Base-by-base conservation (phyloP, 1,139 yeast species). In the Suhomyces anneliseae region DNA sequence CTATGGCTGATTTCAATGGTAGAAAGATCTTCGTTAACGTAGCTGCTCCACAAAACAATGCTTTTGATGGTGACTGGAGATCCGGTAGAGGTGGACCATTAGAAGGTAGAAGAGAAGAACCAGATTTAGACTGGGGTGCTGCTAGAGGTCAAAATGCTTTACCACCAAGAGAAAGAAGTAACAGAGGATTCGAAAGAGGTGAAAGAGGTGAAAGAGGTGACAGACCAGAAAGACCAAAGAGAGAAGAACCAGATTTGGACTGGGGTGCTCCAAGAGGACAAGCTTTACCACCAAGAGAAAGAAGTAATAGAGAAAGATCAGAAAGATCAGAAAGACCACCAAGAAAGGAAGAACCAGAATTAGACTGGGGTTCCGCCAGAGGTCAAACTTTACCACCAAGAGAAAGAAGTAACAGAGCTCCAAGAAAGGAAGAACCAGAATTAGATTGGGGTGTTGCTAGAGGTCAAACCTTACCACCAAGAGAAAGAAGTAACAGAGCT, bases 11-110 rank as follows among this genome's bases (percentile, higher is more conserved):
- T 53, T 75, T 89, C 60, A 79, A 79, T 50, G 95, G 90, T 47
- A 85, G 96, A 72, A 82, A 83, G 59, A 81, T 90, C 53, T 88
- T 82, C 56, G 89, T 95, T 47, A 82, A 84, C 56, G 98, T 93
- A 49, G 97, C 98, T 44, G 97, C 95, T 49, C 95, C 95, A 52
- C 85, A 81, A 58, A 83, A 75, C 58, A 78, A 71, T 45, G 79
- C 75, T 41, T 71, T 72, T 47, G 79, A 74, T 46, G 66, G 72
- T 56, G 78, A 73, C 62, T 74, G 79, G 79, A 69, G 73, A 61
- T 60, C 70, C 12, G 60, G 68, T 46, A 68, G 83, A 68, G 61
- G 74, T 48, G 62, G 66, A 32, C 77, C 78, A 19, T 58, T 64
- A 38, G 49, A 62, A 36, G 58, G 61, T 7, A 56, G 60, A 38